These are phyloP conservation scores for Barnettozyma hawaiiensis DNA, from an alignment of 1,139 yeast genomes.

Conservation along the genomic window DNA sequence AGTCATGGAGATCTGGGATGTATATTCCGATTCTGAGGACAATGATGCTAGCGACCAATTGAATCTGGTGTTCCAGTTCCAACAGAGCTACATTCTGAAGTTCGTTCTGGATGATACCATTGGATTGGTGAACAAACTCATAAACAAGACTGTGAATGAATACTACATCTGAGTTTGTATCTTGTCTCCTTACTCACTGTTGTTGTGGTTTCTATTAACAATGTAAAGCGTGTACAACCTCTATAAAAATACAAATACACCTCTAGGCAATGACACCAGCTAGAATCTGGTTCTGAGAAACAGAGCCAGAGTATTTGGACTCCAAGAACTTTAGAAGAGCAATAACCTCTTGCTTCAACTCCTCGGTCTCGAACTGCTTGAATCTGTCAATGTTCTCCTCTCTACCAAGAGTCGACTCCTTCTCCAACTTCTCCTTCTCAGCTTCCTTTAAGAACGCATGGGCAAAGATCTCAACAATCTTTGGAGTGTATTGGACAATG, in stretches of 20 bases:
- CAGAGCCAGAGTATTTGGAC: slow-evolving; percentile 54
- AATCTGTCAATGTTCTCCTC: slow-evolving; percentile 72
- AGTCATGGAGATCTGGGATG: slow-evolving; percentile 5
- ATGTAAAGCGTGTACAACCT: slow-evolving; percentile 2
- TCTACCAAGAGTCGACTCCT: slow-evolving; percentile 75
- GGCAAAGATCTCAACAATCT: slow-evolving; percentile 62
- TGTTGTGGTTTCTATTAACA: too few species aligned
- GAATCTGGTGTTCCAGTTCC: slow-evolving; percentile 10
- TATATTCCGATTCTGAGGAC: slow-evolving; percentile 2
- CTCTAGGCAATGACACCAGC: slow-evolving; percentile 42
- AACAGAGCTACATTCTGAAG: slow-evolving; percentile 9
- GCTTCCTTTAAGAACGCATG: slow-evolving; percentile 68
- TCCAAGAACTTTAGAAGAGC: slow-evolving; percentile 72
- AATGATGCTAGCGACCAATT: slow-evolving; percentile 3
- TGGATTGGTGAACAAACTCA: slow-evolving; percentile 1
- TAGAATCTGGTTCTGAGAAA: slow-evolving; percentile 50
- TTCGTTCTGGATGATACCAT: slow-evolving; percentile 9
- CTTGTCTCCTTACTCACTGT: too few species aligned
- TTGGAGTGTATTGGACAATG: slow-evolving; percentile 54
- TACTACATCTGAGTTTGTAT: background rate
- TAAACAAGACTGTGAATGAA: slow-evolving; percentile 1
- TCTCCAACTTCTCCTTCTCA: slow-evolving; percentile 62
- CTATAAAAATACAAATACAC: background rate
- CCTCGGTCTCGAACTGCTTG: slow-evolving; percentile 72
- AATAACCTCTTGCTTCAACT: slow-evolving; percentile 56